Evolutionary conservation across 352 stramenopile genomes (phyloP), one percentile per base, ranked within the genome.

Genomic region (Globisporangium takayamanum): DNA sequence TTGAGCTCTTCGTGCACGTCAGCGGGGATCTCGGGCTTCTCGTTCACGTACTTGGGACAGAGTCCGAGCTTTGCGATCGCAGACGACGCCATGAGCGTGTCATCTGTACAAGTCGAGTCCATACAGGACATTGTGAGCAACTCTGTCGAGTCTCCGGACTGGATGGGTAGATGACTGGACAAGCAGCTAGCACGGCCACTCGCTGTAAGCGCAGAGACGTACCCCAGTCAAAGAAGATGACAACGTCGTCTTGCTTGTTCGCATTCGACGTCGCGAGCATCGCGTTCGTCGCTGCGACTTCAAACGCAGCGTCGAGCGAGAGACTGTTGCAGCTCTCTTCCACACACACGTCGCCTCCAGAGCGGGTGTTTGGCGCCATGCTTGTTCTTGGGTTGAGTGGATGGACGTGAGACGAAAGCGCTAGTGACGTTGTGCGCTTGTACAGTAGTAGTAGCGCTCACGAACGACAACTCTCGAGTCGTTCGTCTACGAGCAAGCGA

Each of bases 151-250:
- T 14, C 33, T 5, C 14, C 10, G 10, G 5, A 12, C 1, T 39
- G 6, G 33, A 39, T 12, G 6, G 7, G 6, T 39, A 5, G 33
- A 1, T 39, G 33, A 5, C 5, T 14, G 33, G 33, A 14, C 6
- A 7, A 39, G 33, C 33, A 39, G 52, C 33, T 4, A 20, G 18
- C 11, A 26, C 16, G n/a, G 7, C 45, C 37, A 15, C 42, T 30
- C 22, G 22, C 28, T 5, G 16, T 41, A 45, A 5, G 33, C 33
- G 33, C 33, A 39, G 30, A 36, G 33, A n/a, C 75, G 66, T 78
- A 93, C 83, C 83, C 83, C 83, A 93, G 63, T 93, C 83, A 59
- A 93, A 89, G 68, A 93, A 91, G 67, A 93, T 87, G 64, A 93
- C 72, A 7, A 79, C 73, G 57, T 88, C 67, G 30, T 87, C 74